Evolutionary conservation across 352 stramenopile genomes (phyloP).

Genomic region (Thalassiosira ordinaria): DNA sequence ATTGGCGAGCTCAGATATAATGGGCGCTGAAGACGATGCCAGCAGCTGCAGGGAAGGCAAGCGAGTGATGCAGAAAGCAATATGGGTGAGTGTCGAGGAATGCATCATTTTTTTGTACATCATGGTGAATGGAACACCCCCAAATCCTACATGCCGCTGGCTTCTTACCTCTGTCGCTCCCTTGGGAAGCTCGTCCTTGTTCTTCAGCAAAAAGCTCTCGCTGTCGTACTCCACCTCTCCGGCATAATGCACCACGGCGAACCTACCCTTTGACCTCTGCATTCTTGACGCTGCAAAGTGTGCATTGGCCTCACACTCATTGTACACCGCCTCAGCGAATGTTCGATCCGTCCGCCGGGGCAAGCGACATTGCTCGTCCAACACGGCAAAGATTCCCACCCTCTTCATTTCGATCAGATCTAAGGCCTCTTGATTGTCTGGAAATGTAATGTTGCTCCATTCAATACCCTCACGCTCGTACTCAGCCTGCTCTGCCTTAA

Average conservation of each 20-base stretch:
- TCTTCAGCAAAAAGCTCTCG: conserved; percentile 87
- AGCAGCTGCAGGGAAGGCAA: too few species aligned
- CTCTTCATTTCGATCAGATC: conserved; percentile 92
- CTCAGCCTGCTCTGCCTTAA: conserved; percentile 98
- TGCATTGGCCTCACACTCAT: neutral
- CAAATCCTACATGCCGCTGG: too few species aligned
- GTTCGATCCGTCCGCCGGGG: conserved; percentile 75
- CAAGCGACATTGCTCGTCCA: conserved; percentile 96
- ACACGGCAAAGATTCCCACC: conserved; percentile 83
- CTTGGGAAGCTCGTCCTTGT: conserved; percentile 86
- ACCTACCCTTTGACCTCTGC: neutral
- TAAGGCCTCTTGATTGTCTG: conserved; percentile 98
- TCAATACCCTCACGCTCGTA: conserved; percentile 96
- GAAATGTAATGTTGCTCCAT: conserved; percentile 98
- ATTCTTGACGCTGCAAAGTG: neutral
- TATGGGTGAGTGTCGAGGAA: too few species aligned
- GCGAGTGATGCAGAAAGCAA: too few species aligned
- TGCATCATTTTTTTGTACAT: too few species aligned
- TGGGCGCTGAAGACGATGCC: too few species aligned
- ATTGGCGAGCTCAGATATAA: too few species aligned
- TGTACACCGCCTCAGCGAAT: conserved; percentile 34
- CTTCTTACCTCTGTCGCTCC: too few species aligned
- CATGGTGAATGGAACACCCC: too few species aligned
- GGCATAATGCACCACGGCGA: conserved; percentile 74
- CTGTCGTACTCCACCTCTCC: conserved; percentile 82